These are phyloP conservation scores for Aspergillus cristatus DNA, from an alignment of 495 filamentous ascomycete species.

Conservation along the genomic window DNA sequence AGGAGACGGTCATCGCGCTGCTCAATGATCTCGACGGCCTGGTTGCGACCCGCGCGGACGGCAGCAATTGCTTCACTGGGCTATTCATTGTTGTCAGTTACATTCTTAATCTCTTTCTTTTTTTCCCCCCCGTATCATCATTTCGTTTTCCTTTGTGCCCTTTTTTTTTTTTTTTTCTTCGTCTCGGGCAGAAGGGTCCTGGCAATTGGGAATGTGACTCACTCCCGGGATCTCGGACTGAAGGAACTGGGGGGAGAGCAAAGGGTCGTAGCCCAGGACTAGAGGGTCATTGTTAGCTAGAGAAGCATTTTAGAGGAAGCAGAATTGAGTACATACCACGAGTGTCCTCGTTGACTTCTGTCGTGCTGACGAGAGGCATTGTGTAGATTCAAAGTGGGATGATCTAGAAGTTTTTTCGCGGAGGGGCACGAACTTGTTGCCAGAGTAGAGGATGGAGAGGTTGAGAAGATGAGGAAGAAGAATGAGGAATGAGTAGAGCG, in stretches of 20 bases:
- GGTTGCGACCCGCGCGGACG: constrained; percentile 72
- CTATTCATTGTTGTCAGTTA: constrained; percentile 20
- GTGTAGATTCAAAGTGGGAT: constrained; percentile 7
- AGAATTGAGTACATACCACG: constrained; percentile 30
- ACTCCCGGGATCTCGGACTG: constrained; percentile 81
- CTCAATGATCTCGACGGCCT: constrained; percentile 77
- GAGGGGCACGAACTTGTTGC: neutral
- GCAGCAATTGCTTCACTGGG: constrained; percentile 46
- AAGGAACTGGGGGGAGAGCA: constrained; percentile 83
- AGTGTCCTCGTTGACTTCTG: constrained; percentile 44
- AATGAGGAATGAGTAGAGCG: neutral
- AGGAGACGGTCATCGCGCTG: constrained; percentile 76
- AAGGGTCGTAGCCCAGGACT: constrained; percentile 94
- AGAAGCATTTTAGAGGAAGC: constrained; percentile 3
- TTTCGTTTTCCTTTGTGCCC: no score
- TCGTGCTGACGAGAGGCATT: constrained; percentile 43
- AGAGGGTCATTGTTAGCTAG: constrained; percentile 2
- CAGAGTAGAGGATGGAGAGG: constrained; percentile 1
- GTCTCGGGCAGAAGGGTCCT: constrained; percentile 2
- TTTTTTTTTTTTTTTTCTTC: no score
- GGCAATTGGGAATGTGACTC: constrained; percentile 29
- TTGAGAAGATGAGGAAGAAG: constrained; percentile 1
- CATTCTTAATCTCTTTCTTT: neutral
- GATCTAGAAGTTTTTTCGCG: neutral
- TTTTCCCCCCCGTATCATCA: neutral